Percentiles rank a stretch among this genome's conserved stretches.
These are phyloP conservation scores for Parafenestella ontariensis DNA, from an alignment of 2,329 filamentous ascomycete genomes.

Conservation along the genomic window DNA sequence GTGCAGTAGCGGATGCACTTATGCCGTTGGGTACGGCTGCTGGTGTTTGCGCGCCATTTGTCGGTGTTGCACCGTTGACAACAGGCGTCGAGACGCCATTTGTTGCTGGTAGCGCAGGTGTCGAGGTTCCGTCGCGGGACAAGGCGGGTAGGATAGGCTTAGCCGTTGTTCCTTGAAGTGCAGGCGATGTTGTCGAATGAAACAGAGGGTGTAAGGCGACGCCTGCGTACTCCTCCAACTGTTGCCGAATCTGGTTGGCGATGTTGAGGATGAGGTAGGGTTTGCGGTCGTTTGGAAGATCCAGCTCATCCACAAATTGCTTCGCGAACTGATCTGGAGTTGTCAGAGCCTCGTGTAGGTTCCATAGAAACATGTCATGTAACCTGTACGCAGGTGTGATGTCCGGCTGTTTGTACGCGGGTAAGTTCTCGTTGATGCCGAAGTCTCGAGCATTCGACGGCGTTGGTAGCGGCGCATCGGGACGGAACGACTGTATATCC, in stretches of 20 bases:
- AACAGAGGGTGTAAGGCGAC: slow-evolving; percentile 94
- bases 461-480: slow-evolving; percentile 69
- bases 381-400: slow-evolving; percentile 83
- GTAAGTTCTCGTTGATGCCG: slow-evolving; percentile 72
- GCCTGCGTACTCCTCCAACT: slow-evolving; percentile 94
- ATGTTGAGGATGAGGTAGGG: slow-evolving; percentile 76
- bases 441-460: slow-evolving; percentile 65
- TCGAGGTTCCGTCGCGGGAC: slow-evolving; percentile 61
- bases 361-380: slow-evolving; percentile 97
- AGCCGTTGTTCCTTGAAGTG: slow-evolving; percentile 37
- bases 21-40: slow-evolving; percentile 63
- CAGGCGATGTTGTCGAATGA: slow-evolving; percentile 60
- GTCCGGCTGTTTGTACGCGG: slow-evolving; percentile 82
- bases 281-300: slow-evolving; percentile 76
- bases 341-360: slow-evolving; percentile 90
- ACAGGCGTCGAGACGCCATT: slow-evolving; percentile 65
- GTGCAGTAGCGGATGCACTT: slow-evolving; percentile 72
- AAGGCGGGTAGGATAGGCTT: slow-evolving; percentile 47
- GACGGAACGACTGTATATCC: slow-evolving; percentile 81
- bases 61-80: slow-evolving; percentile 54
- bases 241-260: slow-evolving; percentile 91
- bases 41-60: slow-evolving; percentile 54
- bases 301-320: slow-evolving; percentile 87
- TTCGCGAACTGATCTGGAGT: slow-evolving; percentile 97
- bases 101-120: slow-evolving; percentile 53